A percentile compares a stretch with the other conserved stretches of the same genome.
Conservation (phyloP, 2,329 filamentous ascomycete species). For the Alternaria metachromatica region DNA sequence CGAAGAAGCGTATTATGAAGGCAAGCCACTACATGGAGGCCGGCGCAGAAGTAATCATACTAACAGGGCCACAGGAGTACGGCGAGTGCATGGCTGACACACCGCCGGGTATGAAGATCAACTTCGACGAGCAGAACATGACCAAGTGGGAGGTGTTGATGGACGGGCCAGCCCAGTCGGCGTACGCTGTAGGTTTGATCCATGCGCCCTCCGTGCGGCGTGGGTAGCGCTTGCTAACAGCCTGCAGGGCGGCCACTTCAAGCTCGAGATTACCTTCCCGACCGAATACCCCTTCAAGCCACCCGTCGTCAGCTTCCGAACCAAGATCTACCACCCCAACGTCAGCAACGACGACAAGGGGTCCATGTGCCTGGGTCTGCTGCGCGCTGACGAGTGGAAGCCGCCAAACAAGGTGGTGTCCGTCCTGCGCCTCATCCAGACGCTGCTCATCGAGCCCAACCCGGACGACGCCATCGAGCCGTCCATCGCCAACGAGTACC, state of each 20-base stretch:
- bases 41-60: background rate
- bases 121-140: conserved; percentile 67
- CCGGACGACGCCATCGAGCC: conserved; percentile 89
- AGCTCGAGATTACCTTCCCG: conserved; percentile 74
- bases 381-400: conserved; percentile 91
- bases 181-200: conserved; percentile 64
- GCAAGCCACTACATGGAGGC: conserved; percentile 28
- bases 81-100: conserved; percentile 46
- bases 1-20: conserved; percentile 57
- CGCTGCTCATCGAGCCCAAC: conserved; percentile 80
- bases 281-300: conserved; percentile 90
- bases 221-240: conserved; percentile 14
- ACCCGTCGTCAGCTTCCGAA: conserved; percentile 78
- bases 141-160: conserved; percentile 72
- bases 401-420: conserved; percentile 77
- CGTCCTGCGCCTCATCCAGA: conserved; percentile 78
- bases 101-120: conserved; percentile 49
- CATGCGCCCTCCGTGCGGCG: background rate
- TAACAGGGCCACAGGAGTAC: conserved; percentile 41
- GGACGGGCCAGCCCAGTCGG: conserved; percentile 69
- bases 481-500: conserved; percentile 84
- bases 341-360: conserved; percentile 86
- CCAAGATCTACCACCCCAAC: conserved; percentile 96
- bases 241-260: conserved; percentile 72
- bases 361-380: conserved; percentile 82